phyloP scores from a whole-genome alignment of 768 basidiomycete species.

The Serendipita sp. region DNA sequence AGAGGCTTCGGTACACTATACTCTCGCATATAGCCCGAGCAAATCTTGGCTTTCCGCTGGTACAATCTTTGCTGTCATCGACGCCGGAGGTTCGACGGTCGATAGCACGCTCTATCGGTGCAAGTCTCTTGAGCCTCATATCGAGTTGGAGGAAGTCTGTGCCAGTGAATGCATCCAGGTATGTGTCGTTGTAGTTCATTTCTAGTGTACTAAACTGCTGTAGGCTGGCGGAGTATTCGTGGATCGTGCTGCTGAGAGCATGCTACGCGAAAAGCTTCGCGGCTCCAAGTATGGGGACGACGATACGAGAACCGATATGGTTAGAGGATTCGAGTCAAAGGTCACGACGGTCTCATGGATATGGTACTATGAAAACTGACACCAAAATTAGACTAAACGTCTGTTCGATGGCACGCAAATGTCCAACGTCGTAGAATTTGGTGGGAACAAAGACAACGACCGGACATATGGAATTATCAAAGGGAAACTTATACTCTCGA shows the following conservation, averaged over 20 bases:
- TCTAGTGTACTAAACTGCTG: background rate
- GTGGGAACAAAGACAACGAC: slow-evolving; percentile 7
- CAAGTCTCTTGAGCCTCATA: too few species aligned
- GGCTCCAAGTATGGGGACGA: background rate
- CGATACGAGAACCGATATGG: background rate
- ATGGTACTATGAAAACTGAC: background rate
- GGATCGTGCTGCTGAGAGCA: background rate
- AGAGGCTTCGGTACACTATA: too few species aligned
- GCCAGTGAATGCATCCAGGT: slow-evolving; percentile 7
- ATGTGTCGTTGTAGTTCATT: background rate
- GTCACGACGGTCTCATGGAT: background rate
- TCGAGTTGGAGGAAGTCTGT: background rate
- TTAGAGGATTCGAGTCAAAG: background rate
- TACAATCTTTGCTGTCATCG: background rate
- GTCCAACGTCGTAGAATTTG: background rate
- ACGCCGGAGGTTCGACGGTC: too few species aligned
- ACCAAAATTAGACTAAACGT: slow-evolving; percentile 5
- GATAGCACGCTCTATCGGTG: too few species aligned
- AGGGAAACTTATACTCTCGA: background rate
- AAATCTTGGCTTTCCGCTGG: background rate
- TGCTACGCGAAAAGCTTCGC: background rate
- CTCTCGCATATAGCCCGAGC: slow-evolving; percentile 30
- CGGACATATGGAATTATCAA: slow-evolving; percentile 1
- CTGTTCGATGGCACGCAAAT: slow-evolving; percentile 3
- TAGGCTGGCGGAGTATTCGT: background rate